Evolutionary conservation across 139 green algal species (phyloP).

Genomic region (Prasinococcaceae sp.): DNA sequence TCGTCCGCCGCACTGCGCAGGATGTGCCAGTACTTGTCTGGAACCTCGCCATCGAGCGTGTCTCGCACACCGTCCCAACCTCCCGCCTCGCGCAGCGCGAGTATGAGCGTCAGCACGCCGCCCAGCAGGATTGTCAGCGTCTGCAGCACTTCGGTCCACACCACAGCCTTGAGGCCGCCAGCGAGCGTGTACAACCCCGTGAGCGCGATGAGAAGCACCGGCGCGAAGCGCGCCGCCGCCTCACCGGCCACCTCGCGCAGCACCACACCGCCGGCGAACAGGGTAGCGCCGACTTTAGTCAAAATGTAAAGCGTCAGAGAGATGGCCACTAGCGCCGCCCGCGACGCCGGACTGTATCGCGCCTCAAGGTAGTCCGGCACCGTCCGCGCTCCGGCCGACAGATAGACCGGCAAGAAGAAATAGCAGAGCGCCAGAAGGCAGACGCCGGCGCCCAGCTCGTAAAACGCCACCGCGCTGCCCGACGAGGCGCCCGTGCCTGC

Average conservation of each 20-base stretch:
- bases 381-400: constrained; percentile 13
- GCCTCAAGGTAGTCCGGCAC: constrained; percentile 23
- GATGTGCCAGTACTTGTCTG: constrained; percentile 9
- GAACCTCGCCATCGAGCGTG: too few relatives aligned
- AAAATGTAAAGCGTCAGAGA: constrained; percentile 22
- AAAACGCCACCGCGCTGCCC: constrained; percentile 15
- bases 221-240: background rate
- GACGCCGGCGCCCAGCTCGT: constrained; percentile 20
- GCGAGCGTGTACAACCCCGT: constrained; percentile 31
- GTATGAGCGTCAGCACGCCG: constrained; percentile 10
- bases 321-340: constrained; percentile 5
- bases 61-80: constrained; percentile 9
- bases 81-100: constrained; percentile 7
- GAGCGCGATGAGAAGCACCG: constrained; percentile 20
- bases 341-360: constrained; percentile 19
- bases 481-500: constrained; percentile 27
- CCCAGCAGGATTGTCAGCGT: constrained; percentile 24
- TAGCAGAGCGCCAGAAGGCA: constrained; percentile 24
- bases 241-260: constrained; percentile 3
- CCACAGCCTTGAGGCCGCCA: constrained; percentile 25
- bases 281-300: constrained; percentile 22
- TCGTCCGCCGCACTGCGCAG: constrained; percentile 9
- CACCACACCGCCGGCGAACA: constrained; percentile 14
- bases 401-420: constrained; percentile 28
- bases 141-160: constrained; percentile 31